phyloP scores from a whole-genome alignment of 2,329 filamentous ascomycete species.

The Akanthomyces lecanii region DNA sequence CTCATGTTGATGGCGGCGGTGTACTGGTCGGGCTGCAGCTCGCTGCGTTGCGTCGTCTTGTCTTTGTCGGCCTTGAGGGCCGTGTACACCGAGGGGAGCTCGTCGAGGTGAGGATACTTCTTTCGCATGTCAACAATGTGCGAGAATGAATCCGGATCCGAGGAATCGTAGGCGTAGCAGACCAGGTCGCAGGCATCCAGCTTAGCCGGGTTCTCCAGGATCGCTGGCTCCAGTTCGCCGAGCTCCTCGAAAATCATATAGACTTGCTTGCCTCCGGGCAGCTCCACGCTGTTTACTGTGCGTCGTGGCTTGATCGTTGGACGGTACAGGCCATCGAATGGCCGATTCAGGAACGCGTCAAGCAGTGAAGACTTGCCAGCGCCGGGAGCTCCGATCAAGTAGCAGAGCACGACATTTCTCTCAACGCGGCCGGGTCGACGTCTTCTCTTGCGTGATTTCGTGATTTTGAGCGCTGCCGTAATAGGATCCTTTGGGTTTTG shows the following conservation, averaged over 20 bases:
- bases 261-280: conserved; percentile 93
- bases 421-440: conserved; percentile 80
- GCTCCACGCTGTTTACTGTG: conserved; percentile 92
- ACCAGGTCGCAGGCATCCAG: conserved; percentile 90
- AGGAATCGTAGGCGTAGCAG: conserved; percentile 95
- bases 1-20: conserved; percentile 82
- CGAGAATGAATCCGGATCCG: conserved; percentile 90
- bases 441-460: conserved; percentile 83
- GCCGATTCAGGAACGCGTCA: conserved; percentile 84
- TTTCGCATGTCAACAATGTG: conserved; percentile 80
- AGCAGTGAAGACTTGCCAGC: conserved; percentile 90
- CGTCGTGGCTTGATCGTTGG: conserved; percentile 93
- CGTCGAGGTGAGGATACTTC: conserved; percentile 77
- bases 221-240: conserved; percentile 89
- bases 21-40: conserved; percentile 88
- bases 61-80: conserved; percentile 94
- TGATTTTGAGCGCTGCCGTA: conserved; percentile 83
- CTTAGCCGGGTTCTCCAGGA: conserved; percentile 86
- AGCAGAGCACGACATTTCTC: conserved; percentile 90
- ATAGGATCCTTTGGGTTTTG: conserved; percentile 70
- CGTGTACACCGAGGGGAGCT: conserved; percentile 86
- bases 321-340: conserved; percentile 77
- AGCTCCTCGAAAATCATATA: conserved; percentile 95
- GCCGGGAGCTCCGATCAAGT: conserved; percentile 78
- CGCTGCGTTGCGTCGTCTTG: conserved; percentile 91